phyloP scores from a whole-genome alignment of 164 flowering plant species.

The Macadamia tetraphylla region DNA sequence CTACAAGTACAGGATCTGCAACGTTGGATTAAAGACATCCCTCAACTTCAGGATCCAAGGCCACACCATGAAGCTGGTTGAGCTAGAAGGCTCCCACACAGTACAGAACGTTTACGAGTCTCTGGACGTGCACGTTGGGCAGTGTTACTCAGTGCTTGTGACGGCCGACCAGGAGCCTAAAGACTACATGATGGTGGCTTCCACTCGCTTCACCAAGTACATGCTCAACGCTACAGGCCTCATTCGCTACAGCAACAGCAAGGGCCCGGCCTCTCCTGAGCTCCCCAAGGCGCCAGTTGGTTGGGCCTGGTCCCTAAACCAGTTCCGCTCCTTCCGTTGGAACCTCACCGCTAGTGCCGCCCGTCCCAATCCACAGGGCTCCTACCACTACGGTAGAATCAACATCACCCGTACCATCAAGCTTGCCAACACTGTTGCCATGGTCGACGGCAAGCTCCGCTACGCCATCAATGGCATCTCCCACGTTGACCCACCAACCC shows the following conservation, averaged over 20 bases:
- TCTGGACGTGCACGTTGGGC: conserved; percentile 44
- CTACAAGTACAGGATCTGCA: conserved; percentile 41
- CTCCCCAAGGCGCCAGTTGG: conserved; percentile 28
- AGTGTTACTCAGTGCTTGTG: conserved; percentile 40
- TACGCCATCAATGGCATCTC: conserved; percentile 40
- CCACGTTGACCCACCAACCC: conserved; percentile 22
- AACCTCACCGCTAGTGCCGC: conserved; percentile 45
- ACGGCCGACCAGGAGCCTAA: conserved; percentile 30
- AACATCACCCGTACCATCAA: conserved; percentile 42
- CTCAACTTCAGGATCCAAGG: conserved; percentile 44
- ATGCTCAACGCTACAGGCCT: conserved; percentile 25
- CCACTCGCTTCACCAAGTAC: conserved; percentile 38
- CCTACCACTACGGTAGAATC: conserved; percentile 40
- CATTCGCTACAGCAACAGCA: conserved; percentile 24
- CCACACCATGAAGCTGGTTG: conserved; percentile 44
- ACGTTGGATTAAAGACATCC: conserved; percentile 40
- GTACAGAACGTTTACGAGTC: conserved; percentile 41
- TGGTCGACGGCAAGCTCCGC: conserved; percentile 31
- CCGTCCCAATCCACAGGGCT: conserved; percentile 46
- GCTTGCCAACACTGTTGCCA: conserved; percentile 26
- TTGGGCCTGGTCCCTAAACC: conserved; percentile 41
- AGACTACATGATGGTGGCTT: conserved; percentile 42
- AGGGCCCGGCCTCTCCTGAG: conserved; percentile 22
- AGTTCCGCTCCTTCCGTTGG: conserved; percentile 41
- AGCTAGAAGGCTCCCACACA: conserved; percentile 51